Evolutionary conservation across 2,329 filamentous ascomycete genomes (phyloP).

Genomic region (Rutstroemia sp.): DNA sequence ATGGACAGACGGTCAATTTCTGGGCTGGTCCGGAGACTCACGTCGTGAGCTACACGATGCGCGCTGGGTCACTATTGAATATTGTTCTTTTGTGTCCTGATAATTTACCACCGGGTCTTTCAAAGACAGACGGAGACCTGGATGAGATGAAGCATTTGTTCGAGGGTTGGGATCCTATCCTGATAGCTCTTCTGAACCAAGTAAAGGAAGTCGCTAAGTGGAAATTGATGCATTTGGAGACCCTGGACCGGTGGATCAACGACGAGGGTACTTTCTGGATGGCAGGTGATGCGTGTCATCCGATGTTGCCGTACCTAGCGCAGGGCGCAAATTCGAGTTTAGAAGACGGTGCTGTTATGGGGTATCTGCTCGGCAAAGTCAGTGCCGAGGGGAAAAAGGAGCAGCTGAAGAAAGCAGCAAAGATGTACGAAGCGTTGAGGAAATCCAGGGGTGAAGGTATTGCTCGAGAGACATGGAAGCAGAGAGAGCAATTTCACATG

Average conservation of each 20-base stretch:
- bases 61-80: conserved; percentile 53
- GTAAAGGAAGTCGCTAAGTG: conserved; percentile 59
- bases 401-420: conserved; percentile 37
- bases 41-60: conserved; percentile 52
- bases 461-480: conserved; percentile 53
- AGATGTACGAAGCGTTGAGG: conserved; percentile 39
- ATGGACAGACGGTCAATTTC: conserved; percentile 38
- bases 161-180: conserved; percentile 55
- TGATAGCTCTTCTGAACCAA: conserved; percentile 36
- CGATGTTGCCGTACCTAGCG: conserved; percentile 56
- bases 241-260: conserved; percentile 21
- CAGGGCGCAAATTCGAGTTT: conserved; percentile 62
- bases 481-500: conserved; percentile 48
- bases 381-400: conserved; percentile 30
- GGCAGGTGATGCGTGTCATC: conserved; percentile 53
- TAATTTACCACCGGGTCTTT: conserved; percentile 47
- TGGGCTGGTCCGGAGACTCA: conserved; percentile 43
- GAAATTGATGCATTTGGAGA: conserved; percentile 52
- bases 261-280: conserved; percentile 21
- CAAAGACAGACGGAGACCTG: conserved; percentile 43
- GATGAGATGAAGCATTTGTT: conserved; percentile 57
- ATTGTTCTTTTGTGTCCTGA: conserved; percentile 60
- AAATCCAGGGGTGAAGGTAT: conserved; percentile 46
- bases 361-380: conserved; percentile 47
- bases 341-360: conserved; percentile 61